These are phyloP conservation scores for Plantago major DNA, from an alignment of 257 asterid genomes.

Conservation along the genomic window DNA sequence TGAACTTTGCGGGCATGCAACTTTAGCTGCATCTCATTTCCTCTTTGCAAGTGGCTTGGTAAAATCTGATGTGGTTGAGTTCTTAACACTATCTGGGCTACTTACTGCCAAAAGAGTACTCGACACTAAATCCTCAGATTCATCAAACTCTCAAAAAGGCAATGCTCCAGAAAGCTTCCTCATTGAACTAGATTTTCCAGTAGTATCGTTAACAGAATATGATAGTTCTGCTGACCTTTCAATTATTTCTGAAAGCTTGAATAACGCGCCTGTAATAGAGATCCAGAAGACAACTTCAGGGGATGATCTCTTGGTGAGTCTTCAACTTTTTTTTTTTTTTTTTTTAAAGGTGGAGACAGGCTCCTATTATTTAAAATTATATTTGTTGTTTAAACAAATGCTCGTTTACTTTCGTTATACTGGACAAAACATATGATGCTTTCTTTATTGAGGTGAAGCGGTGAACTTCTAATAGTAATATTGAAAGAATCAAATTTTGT, in stretches of 20 bases:
- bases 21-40: conserved; percentile 76
- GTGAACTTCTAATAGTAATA: neutral
- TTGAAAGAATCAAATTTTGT: too few species aligned
- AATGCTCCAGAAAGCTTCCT: conserved; percentile 30
- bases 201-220: conserved; percentile 34
- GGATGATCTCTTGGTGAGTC: conserved; percentile 64
- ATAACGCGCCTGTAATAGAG: conserved; percentile 54
- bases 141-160: neutral
- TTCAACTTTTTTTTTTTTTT: too few species aligned
- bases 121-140: conserved; percentile 4
- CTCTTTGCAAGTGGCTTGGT: conserved; percentile 49
- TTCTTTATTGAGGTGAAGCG: too few species aligned
- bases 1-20: conserved; percentile 85
- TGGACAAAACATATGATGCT: too few species aligned
- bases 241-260: conserved; percentile 52
- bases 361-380: neutral
- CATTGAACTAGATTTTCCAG: conserved; percentile 77
- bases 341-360: too few species aligned
- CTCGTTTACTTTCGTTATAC: too few species aligned
- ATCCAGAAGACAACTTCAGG: conserved; percentile 37
- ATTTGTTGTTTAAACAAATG: neutral
- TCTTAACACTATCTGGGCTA: conserved; percentile 60
- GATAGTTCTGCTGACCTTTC: conserved; percentile 28
- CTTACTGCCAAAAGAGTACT: conserved; percentile 57
- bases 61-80: conserved; percentile 53